Base-by-base conservation (phyloP, 148 eudicot genomes). In the Nyssa sinensis region DNA sequence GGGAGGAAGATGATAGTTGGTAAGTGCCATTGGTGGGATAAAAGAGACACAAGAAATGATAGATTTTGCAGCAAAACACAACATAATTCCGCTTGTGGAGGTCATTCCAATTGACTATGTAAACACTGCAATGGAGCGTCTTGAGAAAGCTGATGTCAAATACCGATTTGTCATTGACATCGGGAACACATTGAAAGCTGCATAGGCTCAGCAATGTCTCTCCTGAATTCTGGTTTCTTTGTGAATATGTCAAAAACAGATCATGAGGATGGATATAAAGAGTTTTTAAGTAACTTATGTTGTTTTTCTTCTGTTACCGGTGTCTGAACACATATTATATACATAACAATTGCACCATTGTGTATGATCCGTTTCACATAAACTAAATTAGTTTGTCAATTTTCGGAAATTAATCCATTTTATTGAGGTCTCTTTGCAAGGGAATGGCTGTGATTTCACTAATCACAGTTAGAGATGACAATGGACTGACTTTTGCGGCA, bases 1-100 rank as follows among this genome's bases (percentile, higher is more conserved):
- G 81, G 76, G 57, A 74, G 81, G 72, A 78, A 66, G 76, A 28
- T 65, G 29, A 37, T 77, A 0, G 80, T 72, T 24, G 76, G 81
- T 49, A 0, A 72, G 76, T 58, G 65, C 16, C 9, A 57, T 64
- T 21, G 76, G 76, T 32, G 81, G 81, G 33, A 37, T 78, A 0
- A 78, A 72, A 49, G 81, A 78, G 33, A 78, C 76, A 29, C 81
- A 77, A 71, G 80, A 77, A 29, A 77, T 77, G 80, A 70, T 77
- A 14, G 75, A 77, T 17, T 77, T 77, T 60, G 81, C 76, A 10
- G 76, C 81, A 72, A 72, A 66, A 41, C 76, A 72, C 66, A 72
- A 78, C 6, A 78, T 78, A 49, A 37, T n/a, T 1, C 72, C 81
- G 0, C 72, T 72, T 21, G 47, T 78, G 66, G 81, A 78, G 60